Conservation (phyloP, 2,329 filamentous ascomycete species). For the Epichloe scottii region DNA sequence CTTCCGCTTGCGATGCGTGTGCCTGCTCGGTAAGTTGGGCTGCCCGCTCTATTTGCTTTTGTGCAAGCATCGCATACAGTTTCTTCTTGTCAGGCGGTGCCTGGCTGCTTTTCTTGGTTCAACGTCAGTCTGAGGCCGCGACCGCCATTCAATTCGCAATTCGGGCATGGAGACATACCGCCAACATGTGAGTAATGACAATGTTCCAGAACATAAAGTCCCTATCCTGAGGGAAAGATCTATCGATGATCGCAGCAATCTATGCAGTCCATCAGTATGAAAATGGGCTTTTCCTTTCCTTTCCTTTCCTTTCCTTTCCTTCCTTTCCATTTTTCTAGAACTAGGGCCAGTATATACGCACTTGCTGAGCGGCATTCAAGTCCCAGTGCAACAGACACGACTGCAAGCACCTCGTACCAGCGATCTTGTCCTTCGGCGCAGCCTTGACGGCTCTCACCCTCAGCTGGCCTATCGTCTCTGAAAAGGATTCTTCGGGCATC, state of each 20-base stretch:
- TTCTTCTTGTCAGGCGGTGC: conserved; percentile 35
- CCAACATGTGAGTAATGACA: conserved; percentile 37
- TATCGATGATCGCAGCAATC: conserved; percentile 43
- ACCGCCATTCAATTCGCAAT: background rate
- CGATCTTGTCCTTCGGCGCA: conserved; percentile 31
- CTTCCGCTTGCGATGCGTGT: conserved; percentile 8
- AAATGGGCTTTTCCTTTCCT: too few species aligned
- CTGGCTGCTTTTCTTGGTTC: conserved; percentile 30
- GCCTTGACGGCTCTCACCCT: conserved; percentile 39
- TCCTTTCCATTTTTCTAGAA: background rate
- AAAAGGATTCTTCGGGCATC: conserved; percentile 26
- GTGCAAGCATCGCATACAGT: conserved; percentile 37
- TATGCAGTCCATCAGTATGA: conserved; percentile 12
- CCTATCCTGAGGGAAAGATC: conserved; percentile 35
- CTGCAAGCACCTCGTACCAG: conserved; percentile 33
- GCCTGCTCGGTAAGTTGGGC: conserved; percentile 31
- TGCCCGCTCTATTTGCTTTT: conserved; percentile 38
- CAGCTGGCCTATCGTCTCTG: conserved; percentile 36
- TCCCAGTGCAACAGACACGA: conserved; percentile 43
- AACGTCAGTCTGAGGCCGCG: background rate
- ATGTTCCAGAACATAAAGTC: conserved; percentile 43
- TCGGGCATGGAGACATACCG: conserved; percentile 25
- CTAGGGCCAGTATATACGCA: conserved; percentile 15
- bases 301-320: background rate
- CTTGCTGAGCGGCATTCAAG: conserved; percentile 43